These are phyloP conservation scores for Solanum peruvianum DNA, from an alignment of 257 asterid genomes.

Conservation along the genomic window DNA sequence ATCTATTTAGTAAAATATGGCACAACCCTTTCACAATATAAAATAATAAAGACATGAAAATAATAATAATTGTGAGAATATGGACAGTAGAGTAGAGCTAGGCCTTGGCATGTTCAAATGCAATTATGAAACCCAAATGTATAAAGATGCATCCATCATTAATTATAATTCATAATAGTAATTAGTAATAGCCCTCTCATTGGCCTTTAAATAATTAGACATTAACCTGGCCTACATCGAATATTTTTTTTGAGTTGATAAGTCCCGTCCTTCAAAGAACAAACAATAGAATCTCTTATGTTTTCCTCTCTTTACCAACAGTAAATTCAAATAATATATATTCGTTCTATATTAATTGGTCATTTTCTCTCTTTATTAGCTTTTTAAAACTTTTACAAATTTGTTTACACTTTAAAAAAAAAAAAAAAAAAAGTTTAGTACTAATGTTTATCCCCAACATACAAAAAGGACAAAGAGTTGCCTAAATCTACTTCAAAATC, in stretches of 20 bases:
- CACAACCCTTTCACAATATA: background rate
- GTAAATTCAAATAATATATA: background rate
- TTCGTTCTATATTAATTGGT: background rate
- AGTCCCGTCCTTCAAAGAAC: background rate
- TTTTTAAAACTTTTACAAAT: no score
- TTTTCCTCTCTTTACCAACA: background rate
- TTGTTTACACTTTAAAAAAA: background rate
- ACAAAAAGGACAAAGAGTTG: background rate
- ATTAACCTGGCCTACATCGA: background rate
- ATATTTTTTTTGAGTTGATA: background rate
- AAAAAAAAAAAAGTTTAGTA: background rate
- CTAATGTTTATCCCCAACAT: background rate
- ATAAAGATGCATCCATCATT: background rate
- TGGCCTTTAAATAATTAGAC: background rate
- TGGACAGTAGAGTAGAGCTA: background rate
- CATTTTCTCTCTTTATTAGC: fast-evolving
- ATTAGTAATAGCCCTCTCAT: background rate
- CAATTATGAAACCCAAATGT: background rate
- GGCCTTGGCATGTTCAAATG: background rate
- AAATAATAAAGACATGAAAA: background rate
- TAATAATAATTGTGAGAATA: background rate
- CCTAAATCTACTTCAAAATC: background rate
- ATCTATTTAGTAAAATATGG: background rate
- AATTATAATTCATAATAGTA: background rate
- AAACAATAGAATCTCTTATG: background rate